Evolutionary conservation across 768 basidiomycete genomes (phyloP).

Genomic region (Tricholoma matsutake): DNA sequence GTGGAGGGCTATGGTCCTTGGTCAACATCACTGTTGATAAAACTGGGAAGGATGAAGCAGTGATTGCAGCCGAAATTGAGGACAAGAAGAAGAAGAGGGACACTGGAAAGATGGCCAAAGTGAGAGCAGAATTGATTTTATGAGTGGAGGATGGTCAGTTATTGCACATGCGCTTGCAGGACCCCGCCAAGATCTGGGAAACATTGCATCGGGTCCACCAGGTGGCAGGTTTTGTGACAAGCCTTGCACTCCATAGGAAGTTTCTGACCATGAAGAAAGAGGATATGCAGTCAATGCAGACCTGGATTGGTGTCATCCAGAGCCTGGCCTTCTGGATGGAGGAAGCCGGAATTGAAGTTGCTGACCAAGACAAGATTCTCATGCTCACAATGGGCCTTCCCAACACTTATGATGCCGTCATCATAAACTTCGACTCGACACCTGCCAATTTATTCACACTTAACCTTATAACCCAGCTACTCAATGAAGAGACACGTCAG

Average conservation of each 20-base stretch:
- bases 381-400: conserved; percentile 26
- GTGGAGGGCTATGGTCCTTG: conserved; percentile 10
- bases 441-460: too few relatives aligned
- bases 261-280: conserved; percentile 24
- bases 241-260: conserved; percentile 17
- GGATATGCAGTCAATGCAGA: conserved; percentile 17
- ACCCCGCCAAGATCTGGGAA: conserved; percentile 24
- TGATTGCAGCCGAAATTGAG: conserved; percentile 3
- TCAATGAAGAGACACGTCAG: too few relatives aligned
- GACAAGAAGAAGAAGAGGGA: conserved; percentile 2
- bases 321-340: conserved; percentile 17
- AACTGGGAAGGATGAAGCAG: conserved; percentile 3
- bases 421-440: conserved; percentile 29
- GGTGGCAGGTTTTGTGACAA: too few relatives aligned
- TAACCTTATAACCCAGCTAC: too few relatives aligned
- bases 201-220: conserved; percentile 18
- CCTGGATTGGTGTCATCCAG: conserved; percentile 23
- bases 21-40: too few relatives aligned
- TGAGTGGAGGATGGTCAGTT: too few relatives aligned
- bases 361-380: too few relatives aligned
- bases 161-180: too few relatives aligned
- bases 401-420: conserved; percentile 22
- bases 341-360: too few relatives aligned
- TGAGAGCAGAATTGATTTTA: too few relatives aligned
- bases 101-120: conserved; percentile 20